A percentile compares a stretch with the other conserved stretches of the same genome.
Conservation (phyloP, 495 filamentous ascomycete species). For the Daldinia concentrica region DNA sequence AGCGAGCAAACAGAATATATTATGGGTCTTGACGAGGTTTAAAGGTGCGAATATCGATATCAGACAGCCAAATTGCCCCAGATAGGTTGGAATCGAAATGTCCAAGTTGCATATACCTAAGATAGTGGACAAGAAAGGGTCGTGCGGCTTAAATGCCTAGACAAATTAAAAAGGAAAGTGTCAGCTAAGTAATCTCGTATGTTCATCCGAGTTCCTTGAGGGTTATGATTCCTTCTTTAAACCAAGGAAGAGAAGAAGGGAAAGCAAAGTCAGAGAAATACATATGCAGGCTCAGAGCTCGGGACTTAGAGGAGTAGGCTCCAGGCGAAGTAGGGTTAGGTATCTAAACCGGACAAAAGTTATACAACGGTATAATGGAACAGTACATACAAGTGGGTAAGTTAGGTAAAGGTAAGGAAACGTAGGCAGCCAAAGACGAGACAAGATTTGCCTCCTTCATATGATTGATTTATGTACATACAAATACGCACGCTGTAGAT, state of each 20-base stretch:
- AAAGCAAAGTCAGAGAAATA: not conserved
- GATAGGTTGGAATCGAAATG: conserved; percentile 13
- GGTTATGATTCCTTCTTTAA: not conserved
- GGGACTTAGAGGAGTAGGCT: not conserved
- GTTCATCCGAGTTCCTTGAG: conserved; percentile 5
- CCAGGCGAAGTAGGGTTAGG: conserved; percentile 9
- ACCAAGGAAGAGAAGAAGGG: not conserved
- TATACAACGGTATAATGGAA: not conserved
- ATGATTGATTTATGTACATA: not conserved
- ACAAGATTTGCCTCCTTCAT: not conserved
- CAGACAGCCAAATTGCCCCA: conserved; percentile 12
- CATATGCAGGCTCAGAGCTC: not conserved
- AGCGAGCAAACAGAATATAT: conserved; percentile 19
- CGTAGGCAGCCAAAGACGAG: conserved; percentile 1
- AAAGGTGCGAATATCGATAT: conserved; percentile 20
- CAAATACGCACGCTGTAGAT: not conserved
- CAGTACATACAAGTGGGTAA: not conserved
- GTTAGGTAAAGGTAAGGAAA: not conserved
- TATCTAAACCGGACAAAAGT: conserved; percentile 16
- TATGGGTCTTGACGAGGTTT: conserved; percentile 14
- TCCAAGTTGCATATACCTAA: conserved; percentile 11
- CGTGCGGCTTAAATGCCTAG: conserved; percentile 20
- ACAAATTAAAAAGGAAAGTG: not conserved
- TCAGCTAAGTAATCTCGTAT: conserved; percentile 13
- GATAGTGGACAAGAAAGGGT: conserved; percentile 3